Base-by-base conservation (phyloP, 2,329 filamentous ascomycete species). In the Thielaviopsis populi region DNA sequence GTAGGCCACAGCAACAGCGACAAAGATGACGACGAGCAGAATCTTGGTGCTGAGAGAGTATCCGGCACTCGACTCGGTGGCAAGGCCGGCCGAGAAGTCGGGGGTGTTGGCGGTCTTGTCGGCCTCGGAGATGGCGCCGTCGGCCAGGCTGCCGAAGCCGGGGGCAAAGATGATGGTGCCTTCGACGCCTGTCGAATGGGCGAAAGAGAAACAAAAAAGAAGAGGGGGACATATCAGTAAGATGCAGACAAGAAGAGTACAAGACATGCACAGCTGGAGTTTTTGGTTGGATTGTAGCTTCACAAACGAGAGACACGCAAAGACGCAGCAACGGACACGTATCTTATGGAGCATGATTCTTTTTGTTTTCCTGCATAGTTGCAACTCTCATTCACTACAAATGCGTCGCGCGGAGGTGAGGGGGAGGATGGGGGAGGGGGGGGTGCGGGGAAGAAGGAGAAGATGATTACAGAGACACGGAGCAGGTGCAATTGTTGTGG, bases 21-120 rank as follows among this genome's bases (percentile, higher is more conserved):
- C 62, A 54, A 63, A 64, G 50, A 66, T 56, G 56, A 59, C 40
- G 54, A 66, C 62, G 53, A 66, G 64, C 33, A 66, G 41, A 33
- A 60, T 33, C 53, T 66, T 66, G 56, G 59, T 61, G 30, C 42
- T 56, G 46, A 59, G 15, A 27, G 65, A 66, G 59, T 66, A 66
- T 24, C 65, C 59, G 27, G 62, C 42, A 30, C 42, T 43, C 17
- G 59, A 42, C 61, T 56, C 50, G 50, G 24, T 8, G 10, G 37
- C 43, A 30, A 61, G 42, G n/a, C 17, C 4, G 43, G 42, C 43
- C 27, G 53, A 53, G 59, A 61, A 50, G 59, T 30, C 30, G 22
- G 61, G 63, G 41, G 48, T 46, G 41, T 66, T 58, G 37, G 22
- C 17, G 42, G 41, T 50, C 65, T 66, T 63, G n/a, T 61, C 50